Evolutionary conservation across 345 rosid species (phyloP), one percentile per base, ranked within the genome.

Genomic region (Combretum micranthum): DNA sequence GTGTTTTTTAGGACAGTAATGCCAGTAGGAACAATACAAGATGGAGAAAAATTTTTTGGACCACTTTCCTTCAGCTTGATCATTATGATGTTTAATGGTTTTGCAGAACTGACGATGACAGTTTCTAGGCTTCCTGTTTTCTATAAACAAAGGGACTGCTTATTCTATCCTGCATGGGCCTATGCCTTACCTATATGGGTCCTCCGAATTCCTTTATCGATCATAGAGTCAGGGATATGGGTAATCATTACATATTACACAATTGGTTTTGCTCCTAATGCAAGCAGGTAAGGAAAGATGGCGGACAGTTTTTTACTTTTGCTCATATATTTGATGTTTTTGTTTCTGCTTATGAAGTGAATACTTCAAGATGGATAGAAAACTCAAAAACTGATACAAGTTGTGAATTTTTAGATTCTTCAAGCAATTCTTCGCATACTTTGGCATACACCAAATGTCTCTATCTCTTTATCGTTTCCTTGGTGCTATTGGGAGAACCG

Each of bases 371-470:
- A 56, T 26, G 44, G 21, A n/a, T 16, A 17, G 20, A 42, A 6
- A 16, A 2, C 48, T 20, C 2, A 46, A 26, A 20, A 56, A 65
- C 25, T 20, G 15, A 44, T 17, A 62, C n/a, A 58, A 12, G 12
- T 11, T 18, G 20, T 39, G 4, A 53, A 44, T 19, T 52, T 57
- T 37, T 51, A 89, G 97, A 83, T 84, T 89, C 53, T 84, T 89
- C 73, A 62, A 71, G 44, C 95, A 86, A 64, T 72, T 79, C 63
- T 57, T 89, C 53, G 82, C 89, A 19, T 80, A 74, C 70, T 66
- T 84, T 52, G 62, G 75, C 55, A 69, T 86, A 63, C 85, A 89
- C 58, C 95, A 89, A 77, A 89, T 86, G 97, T 87, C 97, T 52
- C 69, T 84, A 43, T 64, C 86, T 13, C 82, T 89, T 54, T 89